Percentiles rank a stretch among this genome's conserved stretches.
Conservation (phyloP, 495 filamentous ascomycete genomes). For the Collariella sp. region DNA sequence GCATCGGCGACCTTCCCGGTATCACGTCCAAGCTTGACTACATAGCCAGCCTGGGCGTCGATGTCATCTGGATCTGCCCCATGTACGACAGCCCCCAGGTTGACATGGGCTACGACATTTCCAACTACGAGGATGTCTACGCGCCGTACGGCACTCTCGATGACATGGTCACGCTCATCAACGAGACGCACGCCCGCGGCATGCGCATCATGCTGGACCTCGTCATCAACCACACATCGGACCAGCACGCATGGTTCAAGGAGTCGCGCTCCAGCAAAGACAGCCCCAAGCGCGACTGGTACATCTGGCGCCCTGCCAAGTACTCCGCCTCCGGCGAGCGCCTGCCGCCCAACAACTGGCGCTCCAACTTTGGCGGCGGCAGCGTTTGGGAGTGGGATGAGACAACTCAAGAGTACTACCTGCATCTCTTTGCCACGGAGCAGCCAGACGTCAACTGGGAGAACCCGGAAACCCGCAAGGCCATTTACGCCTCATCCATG, state of each 20-base stretch:
- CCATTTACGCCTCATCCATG: conserved; percentile 57
- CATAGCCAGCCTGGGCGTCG: conserved; percentile 52
- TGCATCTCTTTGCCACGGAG: conserved; percentile 55
- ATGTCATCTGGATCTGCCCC: conserved; percentile 63
- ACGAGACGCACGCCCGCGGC: conserved; percentile 28
- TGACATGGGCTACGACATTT: conserved; percentile 54
- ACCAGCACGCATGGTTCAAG: conserved; percentile 68
- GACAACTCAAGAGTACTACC: conserved; percentile 56
- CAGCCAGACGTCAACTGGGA: conserved; percentile 76
- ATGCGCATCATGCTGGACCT: conserved; percentile 70
- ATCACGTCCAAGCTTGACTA: conserved; percentile 61
- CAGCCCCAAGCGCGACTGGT: conserved; percentile 59
- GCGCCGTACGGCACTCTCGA: conserved; percentile 52
- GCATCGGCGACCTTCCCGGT: conserved; percentile 58
- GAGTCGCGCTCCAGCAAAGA: conserved; percentile 53
- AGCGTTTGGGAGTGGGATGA: conserved; percentile 58
- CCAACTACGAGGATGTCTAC: conserved; percentile 54
- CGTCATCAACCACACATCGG: conserved; percentile 68
- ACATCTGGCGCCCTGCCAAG: conserved; percentile 59
- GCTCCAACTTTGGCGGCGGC: conserved; percentile 45
- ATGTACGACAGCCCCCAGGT: conserved; percentile 50
- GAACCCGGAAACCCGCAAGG: conserved; percentile 48
- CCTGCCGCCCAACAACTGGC: conserved; percentile 64
- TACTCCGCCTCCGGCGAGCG: conserved; percentile 52
- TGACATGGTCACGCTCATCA: conserved; percentile 52